Evolutionary conservation across 225 moss, liverwort and hornwort species (phyloP), one percentile per base, ranked within the genome.

Genomic region (Pleurozium schreberi): DNA sequence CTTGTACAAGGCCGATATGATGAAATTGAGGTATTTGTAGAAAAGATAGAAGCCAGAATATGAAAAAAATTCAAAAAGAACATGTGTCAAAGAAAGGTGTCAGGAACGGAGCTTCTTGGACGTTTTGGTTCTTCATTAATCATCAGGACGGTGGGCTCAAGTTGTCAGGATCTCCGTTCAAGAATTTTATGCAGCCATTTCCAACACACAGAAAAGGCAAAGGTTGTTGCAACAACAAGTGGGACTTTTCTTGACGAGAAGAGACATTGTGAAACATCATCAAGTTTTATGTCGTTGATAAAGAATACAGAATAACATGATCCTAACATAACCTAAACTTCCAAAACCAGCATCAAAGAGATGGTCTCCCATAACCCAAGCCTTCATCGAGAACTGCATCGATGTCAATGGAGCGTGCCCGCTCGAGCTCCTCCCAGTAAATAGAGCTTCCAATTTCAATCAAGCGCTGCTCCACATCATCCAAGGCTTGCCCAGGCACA

Each of bases 351-450:
- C 60, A 90, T 92, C 81, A 93, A 88, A 83, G 84, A 64, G 93
- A 91, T 23, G 86, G 85, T 74, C 94, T 92, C 69, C 99, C 95
- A 87, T 94, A 97, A 73, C 99, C 99, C 80, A 99, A 89, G 60
- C 99, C 99, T 79, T 99, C 99, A 93, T 97, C 96, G n/a, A 99
- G 93, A 70, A 97, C 96, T 68, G 96, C 92, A 82, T 94, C 89
- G 60, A 99, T 94, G 82, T 99, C 99, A 83, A 99, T 94, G 28
- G 94, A 89, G 59, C 96, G 95, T 63, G 91, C 93, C 36, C 92
- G 92, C 66, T 97, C 90, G 45, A 96, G 83, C 86, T 96, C 95
- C 74, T 96, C 96, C 88, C 93, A 94, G 87, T 97, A 99, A n/a
- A 93, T 75, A 36, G 97, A 89, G 92, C 95, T 94, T 61, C 99